These are phyloP conservation scores for Coix lacrymajobi DNA, from an alignment of 176 grass and related monocot species.

Conservation along the genomic window DNA sequence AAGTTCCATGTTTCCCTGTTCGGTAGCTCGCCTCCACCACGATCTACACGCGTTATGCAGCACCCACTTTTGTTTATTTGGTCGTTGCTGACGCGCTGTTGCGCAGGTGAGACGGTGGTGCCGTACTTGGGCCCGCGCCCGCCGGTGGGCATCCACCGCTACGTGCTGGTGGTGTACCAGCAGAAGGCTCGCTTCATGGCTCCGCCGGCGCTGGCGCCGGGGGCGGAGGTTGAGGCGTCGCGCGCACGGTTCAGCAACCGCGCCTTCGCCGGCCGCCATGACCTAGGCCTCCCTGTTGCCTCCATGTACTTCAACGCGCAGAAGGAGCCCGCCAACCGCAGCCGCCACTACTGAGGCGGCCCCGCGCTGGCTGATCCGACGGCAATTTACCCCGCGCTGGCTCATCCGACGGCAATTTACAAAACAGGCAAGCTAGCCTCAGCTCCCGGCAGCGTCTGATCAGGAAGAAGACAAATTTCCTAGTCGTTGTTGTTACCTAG, in stretches of 20 bases:
- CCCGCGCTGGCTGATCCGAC: not conserved
- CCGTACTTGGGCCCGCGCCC: constrained; percentile 59
- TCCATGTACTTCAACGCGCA: constrained; percentile 84
- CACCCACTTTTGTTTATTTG: not conserved
- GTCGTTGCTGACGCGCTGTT: not conserved
- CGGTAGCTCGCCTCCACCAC: not conserved
- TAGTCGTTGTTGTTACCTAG: not conserved
- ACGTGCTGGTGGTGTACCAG: constrained; percentile 64
- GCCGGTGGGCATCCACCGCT: constrained; percentile 77
- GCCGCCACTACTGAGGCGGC: constrained; percentile 27
- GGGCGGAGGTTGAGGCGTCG: not conserved
- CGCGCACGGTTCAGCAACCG: constrained; percentile 64
- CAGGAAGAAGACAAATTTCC: not conserved
- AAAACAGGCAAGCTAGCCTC: not conserved
- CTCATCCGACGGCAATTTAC: not conserved
- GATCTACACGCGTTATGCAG: not conserved
- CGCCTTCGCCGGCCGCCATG: constrained; percentile 51
- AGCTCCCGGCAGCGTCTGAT: not conserved
- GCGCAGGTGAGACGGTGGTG: constrained; percentile 52
- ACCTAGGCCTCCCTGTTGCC: constrained; percentile 63
- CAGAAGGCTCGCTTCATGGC: constrained; percentile 43
- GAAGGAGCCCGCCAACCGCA: constrained; percentile 59
- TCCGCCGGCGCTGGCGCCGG: not conserved
- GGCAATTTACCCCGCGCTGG: not conserved
- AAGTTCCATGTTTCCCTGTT: not conserved